Evolutionary conservation across 805 yeast species (phyloP), one percentile per base, ranked within the genome.

Genomic region (Candida adriatica): DNA sequence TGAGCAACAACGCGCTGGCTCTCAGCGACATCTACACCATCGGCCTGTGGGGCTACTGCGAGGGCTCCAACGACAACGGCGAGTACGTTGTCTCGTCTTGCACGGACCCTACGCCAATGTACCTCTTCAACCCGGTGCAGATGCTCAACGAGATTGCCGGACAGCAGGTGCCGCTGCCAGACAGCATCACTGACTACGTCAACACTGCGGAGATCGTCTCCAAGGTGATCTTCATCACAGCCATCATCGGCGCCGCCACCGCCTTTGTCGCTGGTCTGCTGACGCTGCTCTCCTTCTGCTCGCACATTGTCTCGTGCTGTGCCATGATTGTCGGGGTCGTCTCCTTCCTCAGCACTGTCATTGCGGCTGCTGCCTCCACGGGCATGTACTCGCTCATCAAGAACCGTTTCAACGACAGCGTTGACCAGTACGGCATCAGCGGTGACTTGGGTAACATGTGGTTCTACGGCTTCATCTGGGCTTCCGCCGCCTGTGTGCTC

Each of bases 31-130:
- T 68, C 18, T 72, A 71, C 42, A 63, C 70, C 11, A 58, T 75
- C 20, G 82, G 84, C 22, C 55, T 73, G 43, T 78, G 80, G 72
- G 79, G 80, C 16, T 77, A 73, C 55, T 79, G 87, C 53, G 45
- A 60, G 33, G 79, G 76, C 15, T 15, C 30, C 10, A 16, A 29
- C 8, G 18, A 26, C 26, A 15, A 14, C 18, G 45, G 49, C 18
- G 36, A 36, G 23, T 45, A 53, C 26, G 34, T 61, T 30, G 62
- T 64, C 41, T 59, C 64, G 4, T 61, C 60, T 50, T 83, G 94
- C 54, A 58, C 71, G 11, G 46, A 61, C 8, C 73, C 88, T 14
- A 54, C 61, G 35, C 61, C 73, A 3, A 73, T 74, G 42, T 83
- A 64, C 53, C 55, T 61, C 37, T 70, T 82, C 45, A 71, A 79